phyloP scores from a whole-genome alignment of 73 alveolate genomes.

The Paramecium primaurelia region DNA sequence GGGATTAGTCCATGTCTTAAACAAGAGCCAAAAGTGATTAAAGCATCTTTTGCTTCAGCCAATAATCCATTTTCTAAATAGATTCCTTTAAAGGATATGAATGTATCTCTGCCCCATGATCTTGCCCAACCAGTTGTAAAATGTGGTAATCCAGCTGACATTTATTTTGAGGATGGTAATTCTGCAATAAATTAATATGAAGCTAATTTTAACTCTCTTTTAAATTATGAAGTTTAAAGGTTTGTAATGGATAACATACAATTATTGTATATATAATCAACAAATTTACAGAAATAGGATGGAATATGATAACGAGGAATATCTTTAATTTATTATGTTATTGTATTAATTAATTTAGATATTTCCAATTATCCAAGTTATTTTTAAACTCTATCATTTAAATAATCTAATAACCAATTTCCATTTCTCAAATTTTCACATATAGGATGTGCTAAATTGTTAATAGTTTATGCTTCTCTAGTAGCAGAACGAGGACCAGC shows the following conservation, averaged over 20 bases:
- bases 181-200: constrained; percentile 47
- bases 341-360: not conserved
- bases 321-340: not conserved
- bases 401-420: constrained; percentile 92
- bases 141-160: constrained; percentile 99
- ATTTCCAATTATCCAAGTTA: not conserved
- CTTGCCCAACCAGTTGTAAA: constrained; percentile 93
- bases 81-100: constrained; percentile 93
- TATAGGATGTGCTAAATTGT: constrained; percentile 55
- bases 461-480: constrained; percentile 41
- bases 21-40: constrained; percentile 88
- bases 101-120: constrained; percentile 99
- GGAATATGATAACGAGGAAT: constrained; percentile 50
- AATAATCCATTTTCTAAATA: constrained; percentile 76
- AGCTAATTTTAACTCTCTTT: constrained; percentile 11
- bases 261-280: not conserved
- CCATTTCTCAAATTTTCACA: constrained; percentile 90
- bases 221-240: not conserved
- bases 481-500: constrained; percentile 57
- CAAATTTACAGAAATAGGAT: constrained; percentile 1
- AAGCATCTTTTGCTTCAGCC: constrained; percentile 86
- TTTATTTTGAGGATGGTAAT: constrained; percentile 66
- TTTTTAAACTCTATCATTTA: constrained; percentile 63
- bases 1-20: constrained; percentile 98
- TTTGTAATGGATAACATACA: not conserved